These are phyloP conservation scores for Cladophialophora yegresii DNA, from an alignment of 2,329 filamentous ascomycete genomes.

Conservation along the genomic window DNA sequence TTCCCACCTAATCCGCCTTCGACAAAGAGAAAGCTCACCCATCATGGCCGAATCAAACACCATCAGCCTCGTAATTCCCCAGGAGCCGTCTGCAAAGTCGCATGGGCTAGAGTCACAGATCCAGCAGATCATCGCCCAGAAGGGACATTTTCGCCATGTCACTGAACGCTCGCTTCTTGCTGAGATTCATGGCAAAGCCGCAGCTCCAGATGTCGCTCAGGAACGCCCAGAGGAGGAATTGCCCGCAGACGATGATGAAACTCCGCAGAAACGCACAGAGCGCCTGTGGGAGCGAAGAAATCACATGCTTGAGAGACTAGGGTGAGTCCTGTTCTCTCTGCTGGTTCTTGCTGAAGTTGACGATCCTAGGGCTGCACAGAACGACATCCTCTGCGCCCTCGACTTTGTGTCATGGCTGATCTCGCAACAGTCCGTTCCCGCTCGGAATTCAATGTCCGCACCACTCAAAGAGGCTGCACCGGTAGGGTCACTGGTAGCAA, in stretches of 20 bases:
- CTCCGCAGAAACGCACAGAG: slow-evolving; percentile 45
- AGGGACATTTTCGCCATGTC: slow-evolving; percentile 78
- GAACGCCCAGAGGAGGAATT: slow-evolving; percentile 47
- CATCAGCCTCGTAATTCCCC: slow-evolving; percentile 29
- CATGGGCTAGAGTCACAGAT: slow-evolving; percentile 27
- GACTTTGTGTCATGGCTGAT: slow-evolving; percentile 82
- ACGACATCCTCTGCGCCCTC: slow-evolving; percentile 64
- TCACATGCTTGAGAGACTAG: slow-evolving; percentile 50
- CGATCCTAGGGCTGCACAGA: slow-evolving; percentile 46
- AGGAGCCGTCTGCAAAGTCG: slow-evolving; percentile 8
- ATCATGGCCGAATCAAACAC: slow-evolving; percentile 26
- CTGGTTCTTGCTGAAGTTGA: slow-evolving; percentile 12
- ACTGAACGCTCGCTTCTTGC: slow-evolving; percentile 71
- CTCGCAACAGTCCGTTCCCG: slow-evolving; percentile 76
- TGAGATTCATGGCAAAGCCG: slow-evolving; percentile 58
- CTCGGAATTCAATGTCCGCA: slow-evolving; percentile 68
- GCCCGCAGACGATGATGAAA: slow-evolving; percentile 38
- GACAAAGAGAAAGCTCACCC: not conserved
- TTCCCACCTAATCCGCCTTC: not conserved
- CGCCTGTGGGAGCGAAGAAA: slow-evolving; percentile 48
- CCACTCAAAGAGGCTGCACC: slow-evolving; percentile 70
- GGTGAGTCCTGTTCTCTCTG: slow-evolving; percentile 39
- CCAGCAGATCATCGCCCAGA: slow-evolving; percentile 71
- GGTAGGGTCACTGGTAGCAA: slow-evolving; percentile 71
- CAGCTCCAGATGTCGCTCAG: slow-evolving; percentile 49